phyloP scores from a whole-genome alignment of 2,329 filamentous ascomycete genomes.

The Pseudogymnoascus verrucosus region DNA sequence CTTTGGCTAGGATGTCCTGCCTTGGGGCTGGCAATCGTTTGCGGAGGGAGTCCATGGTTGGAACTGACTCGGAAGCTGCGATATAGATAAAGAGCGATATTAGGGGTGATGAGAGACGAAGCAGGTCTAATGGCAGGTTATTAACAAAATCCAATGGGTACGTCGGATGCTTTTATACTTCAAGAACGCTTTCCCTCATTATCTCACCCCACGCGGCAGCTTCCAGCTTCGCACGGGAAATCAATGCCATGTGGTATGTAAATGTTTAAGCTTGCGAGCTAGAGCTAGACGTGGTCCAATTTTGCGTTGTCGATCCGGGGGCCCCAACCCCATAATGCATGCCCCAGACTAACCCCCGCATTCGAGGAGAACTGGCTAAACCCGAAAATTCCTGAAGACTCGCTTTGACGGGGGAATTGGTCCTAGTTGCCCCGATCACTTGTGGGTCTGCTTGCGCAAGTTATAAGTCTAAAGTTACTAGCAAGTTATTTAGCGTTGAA shows the following conservation, averaged over 20 bases:
- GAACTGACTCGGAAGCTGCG: not conserved
- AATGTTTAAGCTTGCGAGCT: not conserved
- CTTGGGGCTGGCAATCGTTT: conserved; percentile 23
- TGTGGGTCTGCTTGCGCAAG: not conserved
- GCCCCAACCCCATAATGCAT: not conserved
- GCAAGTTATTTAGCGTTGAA: not conserved
- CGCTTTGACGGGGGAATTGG: not conserved
- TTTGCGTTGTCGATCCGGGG: not conserved
- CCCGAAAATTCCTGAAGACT: not conserved
- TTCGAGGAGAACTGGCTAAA: not conserved
- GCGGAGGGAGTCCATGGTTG: conserved; percentile 21
- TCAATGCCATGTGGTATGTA: not conserved
- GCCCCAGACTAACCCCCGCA: not conserved
- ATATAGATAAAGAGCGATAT: not conserved
- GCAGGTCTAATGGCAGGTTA: not conserved
- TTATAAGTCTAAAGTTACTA: not conserved
- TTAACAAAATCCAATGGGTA: not conserved
- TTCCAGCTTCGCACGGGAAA: not conserved
- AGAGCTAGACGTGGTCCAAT: not conserved
- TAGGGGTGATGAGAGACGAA: not conserved
- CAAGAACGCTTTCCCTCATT: not conserved
- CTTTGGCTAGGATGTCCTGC: conserved; percentile 19
- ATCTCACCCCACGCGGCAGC: not conserved
- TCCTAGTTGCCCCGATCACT: not conserved
- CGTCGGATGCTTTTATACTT: not conserved